Evolutionary conservation across 768 basidiomycete genomes (phyloP), one percentile per base, ranked within the genome.

Genomic region (Hypsizygus marmoreus): DNA sequence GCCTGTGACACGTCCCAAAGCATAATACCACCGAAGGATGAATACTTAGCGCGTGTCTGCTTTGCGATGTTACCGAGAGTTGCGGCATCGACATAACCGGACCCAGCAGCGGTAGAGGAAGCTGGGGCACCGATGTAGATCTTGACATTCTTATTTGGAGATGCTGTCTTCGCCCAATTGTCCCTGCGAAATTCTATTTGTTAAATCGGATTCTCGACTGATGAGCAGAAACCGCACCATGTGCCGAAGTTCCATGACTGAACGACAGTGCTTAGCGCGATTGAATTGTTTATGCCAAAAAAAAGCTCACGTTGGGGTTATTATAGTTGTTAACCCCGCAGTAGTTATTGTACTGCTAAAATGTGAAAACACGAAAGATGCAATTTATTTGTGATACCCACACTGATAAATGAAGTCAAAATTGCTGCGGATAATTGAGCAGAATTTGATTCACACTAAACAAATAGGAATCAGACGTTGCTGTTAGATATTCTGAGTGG

Each of bases 51-150:
- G 22, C 72, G 69, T 8, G 72, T 76, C 34, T 66, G 51, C 37
- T 60, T 54, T 2, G 72, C 70, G 34, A 79, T 72, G 41, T 48
- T 65, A 13, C 64, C 68, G 4, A 80, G 64, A 9, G 70, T 73
- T 10, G 60, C 54, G 13, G 69, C 70, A 47, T 72, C 67, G 40
- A 79, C 71, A 58, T 75, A 81, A n/a, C 80, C 80, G 19, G 73
- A 72, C 14, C 74, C 72, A 3, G 80, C 80, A 13, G 80, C 79
- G 4, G 68, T 66, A 1, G 71, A 58, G 1, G 77, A 67, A 9
- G 78, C 79, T 1, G 80, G 78, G 17, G 76, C 80, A 40, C 80
- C 80, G 49, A 81, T 75, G 60, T 71, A 81, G 24, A 81, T 59
- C 60, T 81, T 82, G 43, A 80, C 75, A 54, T 76, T 69, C 50